A percentile compares a stretch with the other conserved stretches of the same genome.
Conservation (phyloP, 1,139 yeast species). For the Magnusiomyces tetraspermus region DNA sequence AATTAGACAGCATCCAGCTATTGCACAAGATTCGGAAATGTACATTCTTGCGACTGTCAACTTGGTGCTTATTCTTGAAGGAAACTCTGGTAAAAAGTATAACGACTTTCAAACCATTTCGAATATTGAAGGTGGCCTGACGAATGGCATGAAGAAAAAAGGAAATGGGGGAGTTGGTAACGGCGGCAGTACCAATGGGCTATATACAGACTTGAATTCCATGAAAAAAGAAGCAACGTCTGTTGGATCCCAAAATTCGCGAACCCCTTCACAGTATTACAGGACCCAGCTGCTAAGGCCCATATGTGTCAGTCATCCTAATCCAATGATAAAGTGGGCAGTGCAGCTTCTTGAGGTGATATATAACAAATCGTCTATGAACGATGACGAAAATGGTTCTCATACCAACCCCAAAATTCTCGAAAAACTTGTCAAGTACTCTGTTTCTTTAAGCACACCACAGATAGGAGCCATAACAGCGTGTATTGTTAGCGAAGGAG, state of each 20-base stretch:
- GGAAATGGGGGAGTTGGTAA: background rate
- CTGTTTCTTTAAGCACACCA: constrained; percentile 10
- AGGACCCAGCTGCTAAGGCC: constrained; percentile 6
- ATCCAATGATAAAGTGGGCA: constrained; percentile 13
- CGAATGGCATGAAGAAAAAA: background rate
- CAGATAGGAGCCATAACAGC: constrained; percentile 14
- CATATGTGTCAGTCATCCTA: constrained; percentile 6
- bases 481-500: constrained; percentile 7
- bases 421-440: constrained; percentile 6
- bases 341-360: constrained; percentile 10
- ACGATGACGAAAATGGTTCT: no score
- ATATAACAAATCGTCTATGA: background rate
- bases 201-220: background rate
- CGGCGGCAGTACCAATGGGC: background rate
- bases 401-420: background rate
- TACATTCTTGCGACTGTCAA: constrained; percentile 13
- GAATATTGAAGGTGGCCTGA: background rate
- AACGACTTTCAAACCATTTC: constrained; percentile 11
- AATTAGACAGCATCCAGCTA: constrained; percentile 7
- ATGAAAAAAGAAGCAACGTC: background rate
- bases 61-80: constrained; percentile 12
- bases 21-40: constrained; percentile 7
- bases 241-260: background rate
- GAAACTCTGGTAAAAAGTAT: constrained; percentile 9
- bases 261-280: constrained; percentile 10